Evolutionary conservation across 2,329 filamentous ascomycete genomes (phyloP).

Genomic region (Diaporthe destruens): DNA sequence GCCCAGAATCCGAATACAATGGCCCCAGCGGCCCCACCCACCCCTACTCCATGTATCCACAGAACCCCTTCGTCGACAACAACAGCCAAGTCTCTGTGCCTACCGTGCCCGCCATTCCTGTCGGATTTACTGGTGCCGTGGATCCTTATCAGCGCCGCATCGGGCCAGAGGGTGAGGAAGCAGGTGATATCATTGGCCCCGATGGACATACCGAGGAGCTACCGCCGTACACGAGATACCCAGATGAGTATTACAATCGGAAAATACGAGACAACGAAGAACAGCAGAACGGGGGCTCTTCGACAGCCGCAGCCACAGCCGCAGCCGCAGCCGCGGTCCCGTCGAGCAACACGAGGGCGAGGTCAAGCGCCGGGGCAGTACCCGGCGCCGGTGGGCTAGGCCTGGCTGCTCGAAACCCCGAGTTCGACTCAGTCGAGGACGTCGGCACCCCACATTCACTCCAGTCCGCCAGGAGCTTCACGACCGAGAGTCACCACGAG

Average conservation of each 20-base stretch:
- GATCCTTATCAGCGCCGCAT: conserved; percentile 78
- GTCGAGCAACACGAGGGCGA: conserved; percentile 45
- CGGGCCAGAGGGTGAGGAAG: conserved; percentile 85
- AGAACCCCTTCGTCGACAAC: conserved; percentile 76
- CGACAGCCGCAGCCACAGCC: conserved; percentile 27
- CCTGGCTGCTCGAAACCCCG: conserved; percentile 71
- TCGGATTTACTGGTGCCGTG: conserved; percentile 80
- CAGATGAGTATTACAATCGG: conserved; percentile 75
- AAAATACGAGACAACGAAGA: conserved; percentile 58
- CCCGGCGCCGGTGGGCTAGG: conserved; percentile 73
- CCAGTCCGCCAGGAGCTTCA: conserved; percentile 65
- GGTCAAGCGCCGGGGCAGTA: conserved; percentile 67
- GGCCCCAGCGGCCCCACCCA: conserved; percentile 79
- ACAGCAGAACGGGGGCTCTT: conserved; percentile 14
- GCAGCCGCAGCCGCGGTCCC: conserved; percentile 26
- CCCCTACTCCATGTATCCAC: conserved; percentile 88
- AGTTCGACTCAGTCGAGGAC: conserved; percentile 71
- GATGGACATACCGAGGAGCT: conserved; percentile 92
- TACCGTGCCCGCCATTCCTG: conserved; percentile 62
- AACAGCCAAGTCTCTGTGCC: conserved; percentile 44
- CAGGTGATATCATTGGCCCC: conserved; percentile 87
- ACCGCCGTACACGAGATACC: conserved; percentile 91
- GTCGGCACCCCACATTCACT: conserved; percentile 63
- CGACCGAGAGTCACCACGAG: conserved; percentile 64
- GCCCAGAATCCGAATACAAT: conserved; percentile 62